phyloP scores from a whole-genome alignment of 768 basidiomycete genomes.

The Coprinellus micaceus region DNA sequence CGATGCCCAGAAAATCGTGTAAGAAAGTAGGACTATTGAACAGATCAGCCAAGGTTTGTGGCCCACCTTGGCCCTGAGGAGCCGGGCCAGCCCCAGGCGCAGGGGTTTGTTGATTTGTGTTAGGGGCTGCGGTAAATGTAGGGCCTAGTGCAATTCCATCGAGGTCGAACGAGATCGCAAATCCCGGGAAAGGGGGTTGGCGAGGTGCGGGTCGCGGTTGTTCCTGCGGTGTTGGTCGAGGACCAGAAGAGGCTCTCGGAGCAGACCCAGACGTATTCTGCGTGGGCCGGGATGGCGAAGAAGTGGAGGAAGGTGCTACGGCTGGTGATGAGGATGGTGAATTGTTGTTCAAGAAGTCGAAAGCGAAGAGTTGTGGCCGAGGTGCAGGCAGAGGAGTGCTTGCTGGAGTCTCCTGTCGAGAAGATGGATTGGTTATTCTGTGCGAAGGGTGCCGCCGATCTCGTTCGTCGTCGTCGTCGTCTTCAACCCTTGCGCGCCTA shows the following conservation, averaged over 20 bases:
- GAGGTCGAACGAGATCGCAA: slow-evolving; percentile 4
- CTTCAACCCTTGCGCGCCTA: slow-evolving; percentile 56
- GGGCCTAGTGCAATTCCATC: not conserved
- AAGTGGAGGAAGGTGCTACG: slow-evolving; percentile 4
- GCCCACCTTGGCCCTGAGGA: not conserved
- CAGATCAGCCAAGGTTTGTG: not conserved
- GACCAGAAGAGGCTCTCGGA: not conserved
- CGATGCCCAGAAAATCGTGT: slow-evolving; percentile 7
- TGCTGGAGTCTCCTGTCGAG: not conserved
- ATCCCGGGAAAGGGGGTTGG: not conserved
- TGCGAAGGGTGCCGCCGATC: slow-evolving; percentile 65
- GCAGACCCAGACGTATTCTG: not conserved
- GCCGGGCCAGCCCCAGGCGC: not conserved
- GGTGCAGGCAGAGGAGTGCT: slow-evolving; percentile 2
- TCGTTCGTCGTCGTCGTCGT: slow-evolving; percentile 57
- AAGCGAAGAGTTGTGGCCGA: slow-evolving; percentile 5
- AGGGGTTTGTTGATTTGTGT: not conserved
- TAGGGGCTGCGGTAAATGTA: not conserved
- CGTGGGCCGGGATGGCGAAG: not conserved
- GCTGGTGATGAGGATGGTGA: not conserved
- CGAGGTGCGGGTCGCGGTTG: not conserved
- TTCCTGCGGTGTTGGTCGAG: not conserved
- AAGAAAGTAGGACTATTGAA: slow-evolving; percentile 4
- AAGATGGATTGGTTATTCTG: slow-evolving; percentile 33
- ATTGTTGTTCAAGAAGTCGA: slow-evolving; percentile 18